A percentile compares a stretch with the other conserved stretches of the same genome.
phyloP scores from a whole-genome alignment of 495 filamentous ascomycete genomes.

The Trichoderma erinaceum region DNA sequence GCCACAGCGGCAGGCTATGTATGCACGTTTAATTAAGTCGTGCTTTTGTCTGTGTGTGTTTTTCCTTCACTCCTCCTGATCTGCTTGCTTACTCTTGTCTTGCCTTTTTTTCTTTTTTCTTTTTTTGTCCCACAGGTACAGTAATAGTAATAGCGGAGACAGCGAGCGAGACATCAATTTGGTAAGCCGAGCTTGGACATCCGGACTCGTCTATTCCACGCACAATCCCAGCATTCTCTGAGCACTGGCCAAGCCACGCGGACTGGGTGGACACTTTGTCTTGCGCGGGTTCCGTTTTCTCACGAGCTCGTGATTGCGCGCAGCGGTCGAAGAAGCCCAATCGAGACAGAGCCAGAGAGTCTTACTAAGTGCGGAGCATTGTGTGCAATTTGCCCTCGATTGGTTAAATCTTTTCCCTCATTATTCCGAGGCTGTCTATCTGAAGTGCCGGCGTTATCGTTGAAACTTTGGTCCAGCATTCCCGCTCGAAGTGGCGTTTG shows the following conservation, averaged over 20 bases:
- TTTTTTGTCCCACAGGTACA: background rate
- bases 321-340: too few species aligned
- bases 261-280: background rate
- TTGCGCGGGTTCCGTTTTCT: background rate
- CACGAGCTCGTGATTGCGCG: conserved; percentile 5
- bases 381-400: too few species aligned
- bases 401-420: background rate
- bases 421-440: background rate
- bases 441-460: background rate
- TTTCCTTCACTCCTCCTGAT: background rate
- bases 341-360: background rate
- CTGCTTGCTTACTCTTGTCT: background rate
- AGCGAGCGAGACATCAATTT: background rate
- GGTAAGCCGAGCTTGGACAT: background rate
- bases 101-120: background rate
- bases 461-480: background rate
- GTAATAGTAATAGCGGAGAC: conserved; percentile 2
- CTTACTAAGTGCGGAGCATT: background rate
- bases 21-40: conserved; percentile 6
- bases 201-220: background rate
- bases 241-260: conserved; percentile 4
- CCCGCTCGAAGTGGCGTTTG: background rate
- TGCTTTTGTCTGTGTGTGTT: background rate
- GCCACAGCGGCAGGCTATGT: background rate
- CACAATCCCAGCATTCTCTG: background rate